Conservation (phyloP, 179 eudicot genomes). For the Beta corolliflora region DNA sequence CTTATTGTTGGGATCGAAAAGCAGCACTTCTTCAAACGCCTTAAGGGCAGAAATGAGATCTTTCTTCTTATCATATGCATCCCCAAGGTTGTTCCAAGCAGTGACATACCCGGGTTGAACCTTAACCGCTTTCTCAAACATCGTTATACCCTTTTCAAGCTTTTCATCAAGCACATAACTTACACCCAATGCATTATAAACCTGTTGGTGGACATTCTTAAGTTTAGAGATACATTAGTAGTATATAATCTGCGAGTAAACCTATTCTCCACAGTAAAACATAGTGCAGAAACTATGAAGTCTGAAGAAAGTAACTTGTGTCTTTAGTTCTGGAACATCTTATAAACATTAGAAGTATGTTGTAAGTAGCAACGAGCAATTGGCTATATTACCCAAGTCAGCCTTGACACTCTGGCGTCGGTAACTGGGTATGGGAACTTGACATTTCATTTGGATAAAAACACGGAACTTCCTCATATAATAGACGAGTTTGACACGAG, state of each 20-base stretch:
- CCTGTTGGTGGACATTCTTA: slow-evolving; percentile 46
- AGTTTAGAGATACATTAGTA: not conserved
- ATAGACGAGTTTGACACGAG: not conserved
- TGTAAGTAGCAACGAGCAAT: not conserved
- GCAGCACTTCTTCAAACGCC: slow-evolving; percentile 92
- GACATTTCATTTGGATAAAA: not conserved
- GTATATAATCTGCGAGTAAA: not conserved
- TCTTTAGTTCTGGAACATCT: not conserved
- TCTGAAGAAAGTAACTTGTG: not conserved
- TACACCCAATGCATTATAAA: slow-evolving; percentile 91
- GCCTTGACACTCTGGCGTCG: not conserved
- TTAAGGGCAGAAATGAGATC: slow-evolving; percentile 75
- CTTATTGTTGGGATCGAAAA: slow-evolving; percentile 95
- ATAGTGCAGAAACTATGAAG: not conserved
- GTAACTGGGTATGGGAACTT: not conserved
- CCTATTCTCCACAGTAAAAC: not conserved
- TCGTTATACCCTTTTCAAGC: slow-evolving; percentile 82
- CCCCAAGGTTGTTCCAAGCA: slow-evolving; percentile 98
- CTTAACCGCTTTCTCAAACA: slow-evolving; percentile 84
- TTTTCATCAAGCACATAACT: slow-evolving; percentile 79
- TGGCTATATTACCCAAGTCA: not conserved
- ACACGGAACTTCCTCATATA: not conserved
- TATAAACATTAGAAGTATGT: not conserved
- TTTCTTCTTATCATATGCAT: slow-evolving; percentile 88
- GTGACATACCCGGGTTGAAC: slow-evolving; percentile 95